Evolutionary conservation across 495 filamentous ascomycete genomes (phyloP), one percentile per base, ranked within the genome.

Genomic region (Monascus purpureus): DNA sequence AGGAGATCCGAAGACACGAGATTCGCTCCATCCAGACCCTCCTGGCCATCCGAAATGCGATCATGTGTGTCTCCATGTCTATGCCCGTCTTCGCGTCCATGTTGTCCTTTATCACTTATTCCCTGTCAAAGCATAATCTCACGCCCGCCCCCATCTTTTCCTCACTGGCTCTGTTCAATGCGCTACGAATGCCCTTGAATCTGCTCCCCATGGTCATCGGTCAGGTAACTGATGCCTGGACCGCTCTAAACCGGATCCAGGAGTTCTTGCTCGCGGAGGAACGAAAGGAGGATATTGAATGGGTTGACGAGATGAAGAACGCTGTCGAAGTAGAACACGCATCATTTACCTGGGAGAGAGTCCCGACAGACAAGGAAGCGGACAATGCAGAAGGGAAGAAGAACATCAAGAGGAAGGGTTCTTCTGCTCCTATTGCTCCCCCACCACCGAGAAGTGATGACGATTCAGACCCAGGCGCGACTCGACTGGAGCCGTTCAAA

Each of bases 21-120:
- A 82, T 96, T 42, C 52, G 61, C 8, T 69, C 75, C 3, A 83
- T 93, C 31, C 85, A 92, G 43, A 58, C 83, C 9, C 52, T 96
- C 12, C 60, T 94, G 17, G 70, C 78, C 2, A 78, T 92, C 33
- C 72, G 85, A 41, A 90, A 88, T 45, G 85, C 63, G 13, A 85
- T 93, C 51, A 78, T 82, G 42, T 81, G 83, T 23, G 66, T 88
- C 23, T 72, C 70, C 1, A 68, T 80, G 58, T 77, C 80, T 6
- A 62, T 94, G 37, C 86, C 90, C 5, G 77, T 85, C 24, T 93
- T 93, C 43, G 86, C 87, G 3, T 88, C 87, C 6, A 94, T 96
- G 84, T 55, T 95, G 18, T 69, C 86, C 1, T 97, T 97, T 57
- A 86, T 97, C 52, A 92, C 85, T 4, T 95, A 82, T 49, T 79